Conservation (phyloP, 768 basidiomycete genomes). For the Lentinula aciculospora region DNA sequence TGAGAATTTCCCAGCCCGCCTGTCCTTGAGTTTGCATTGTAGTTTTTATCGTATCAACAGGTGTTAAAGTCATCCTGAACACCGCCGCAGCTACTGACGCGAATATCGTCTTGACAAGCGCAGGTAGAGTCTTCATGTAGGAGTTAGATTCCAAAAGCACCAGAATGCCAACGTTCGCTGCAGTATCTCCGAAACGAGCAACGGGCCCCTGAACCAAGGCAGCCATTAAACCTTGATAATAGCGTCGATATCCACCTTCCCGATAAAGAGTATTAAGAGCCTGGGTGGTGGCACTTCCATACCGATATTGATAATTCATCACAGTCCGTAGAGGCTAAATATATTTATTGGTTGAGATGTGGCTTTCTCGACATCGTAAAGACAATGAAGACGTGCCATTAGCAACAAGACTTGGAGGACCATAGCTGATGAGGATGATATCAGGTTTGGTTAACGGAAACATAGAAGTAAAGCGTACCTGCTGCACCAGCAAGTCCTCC, state of each 20-base stretch:
- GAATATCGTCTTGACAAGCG: conserved; percentile 69
- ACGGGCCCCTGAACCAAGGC: conserved; percentile 85
- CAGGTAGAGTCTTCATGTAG: conserved; percentile 59
- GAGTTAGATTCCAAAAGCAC: conserved; percentile 77
- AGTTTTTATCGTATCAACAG: conserved; percentile 92
- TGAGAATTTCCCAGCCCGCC: conserved; percentile 60
- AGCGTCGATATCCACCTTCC: conserved; percentile 79
- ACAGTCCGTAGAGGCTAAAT: conserved; percentile 82
- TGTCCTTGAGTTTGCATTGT: conserved; percentile 90
- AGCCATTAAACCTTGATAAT: conserved; percentile 82
- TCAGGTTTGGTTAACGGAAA: neutral
- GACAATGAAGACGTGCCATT: conserved; percentile 44
- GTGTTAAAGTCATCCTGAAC: conserved; percentile 89
- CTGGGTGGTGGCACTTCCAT: conserved; percentile 68
- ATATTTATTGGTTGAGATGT: neutral
- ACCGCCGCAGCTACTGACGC: conserved; percentile 74
- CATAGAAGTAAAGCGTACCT: conserved; percentile 32
- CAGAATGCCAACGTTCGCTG: conserved; percentile 88
- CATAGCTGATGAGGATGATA: conserved; percentile 62
- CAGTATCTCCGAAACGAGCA: conserved; percentile 91
- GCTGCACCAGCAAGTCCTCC: conserved; percentile 90
- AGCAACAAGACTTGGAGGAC: conserved; percentile 86
- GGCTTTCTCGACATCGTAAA: conserved; percentile 13
- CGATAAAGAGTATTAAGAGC: conserved; percentile 63
- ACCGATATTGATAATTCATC: conserved; percentile 96